Conservation (phyloP, 2,329 filamentous ascomycete species). For the Alternaria gansuensis region DNA sequence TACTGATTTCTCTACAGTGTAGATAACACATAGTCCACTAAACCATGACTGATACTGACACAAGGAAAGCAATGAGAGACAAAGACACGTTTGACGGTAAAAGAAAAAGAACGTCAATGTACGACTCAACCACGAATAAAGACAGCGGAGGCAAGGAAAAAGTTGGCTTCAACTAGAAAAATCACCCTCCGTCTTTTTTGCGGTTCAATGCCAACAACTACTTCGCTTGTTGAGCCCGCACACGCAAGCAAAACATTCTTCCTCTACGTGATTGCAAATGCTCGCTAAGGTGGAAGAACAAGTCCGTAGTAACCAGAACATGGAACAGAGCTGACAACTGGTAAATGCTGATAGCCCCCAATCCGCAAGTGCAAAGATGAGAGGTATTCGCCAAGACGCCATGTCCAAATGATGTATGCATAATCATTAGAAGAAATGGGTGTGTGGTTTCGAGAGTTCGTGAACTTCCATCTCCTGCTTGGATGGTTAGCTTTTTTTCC, state of each 20-base stretch:
- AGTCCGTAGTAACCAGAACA: conserved; percentile 55
- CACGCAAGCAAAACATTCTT: conserved; percentile 34
- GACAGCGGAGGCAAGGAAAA: conserved; percentile 43
- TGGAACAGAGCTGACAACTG: conserved; percentile 52
- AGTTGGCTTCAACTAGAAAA: conserved; percentile 35
- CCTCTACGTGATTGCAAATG: conserved; percentile 51
- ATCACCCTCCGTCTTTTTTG: conserved; percentile 29
- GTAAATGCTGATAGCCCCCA: conserved; percentile 53
- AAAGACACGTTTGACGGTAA: conserved; percentile 32
- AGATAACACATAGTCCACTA: conserved; percentile 23
- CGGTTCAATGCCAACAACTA: conserved; percentile 34
- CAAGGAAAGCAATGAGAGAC: conserved; percentile 33
- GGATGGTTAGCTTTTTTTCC: conserved; percentile 52
- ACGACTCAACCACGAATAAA: conserved; percentile 38
- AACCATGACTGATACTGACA: conserved; percentile 31
- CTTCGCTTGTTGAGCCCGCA: conserved; percentile 32
- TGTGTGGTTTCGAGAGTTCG: conserved; percentile 98
- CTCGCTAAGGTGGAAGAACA: conserved; percentile 55
- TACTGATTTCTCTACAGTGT: conserved; percentile 31
- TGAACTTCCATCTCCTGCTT: conserved; percentile 98
- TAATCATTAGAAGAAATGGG: conserved; percentile 92
- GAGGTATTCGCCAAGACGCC: conserved; percentile 55
- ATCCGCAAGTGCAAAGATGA: conserved; percentile 47
- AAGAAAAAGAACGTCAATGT: conserved; percentile 36
- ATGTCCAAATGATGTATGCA: conserved; percentile 54